Conservation (phyloP, 768 basidiomycete genomes). For the Strobilomyces echinocephalus region DNA sequence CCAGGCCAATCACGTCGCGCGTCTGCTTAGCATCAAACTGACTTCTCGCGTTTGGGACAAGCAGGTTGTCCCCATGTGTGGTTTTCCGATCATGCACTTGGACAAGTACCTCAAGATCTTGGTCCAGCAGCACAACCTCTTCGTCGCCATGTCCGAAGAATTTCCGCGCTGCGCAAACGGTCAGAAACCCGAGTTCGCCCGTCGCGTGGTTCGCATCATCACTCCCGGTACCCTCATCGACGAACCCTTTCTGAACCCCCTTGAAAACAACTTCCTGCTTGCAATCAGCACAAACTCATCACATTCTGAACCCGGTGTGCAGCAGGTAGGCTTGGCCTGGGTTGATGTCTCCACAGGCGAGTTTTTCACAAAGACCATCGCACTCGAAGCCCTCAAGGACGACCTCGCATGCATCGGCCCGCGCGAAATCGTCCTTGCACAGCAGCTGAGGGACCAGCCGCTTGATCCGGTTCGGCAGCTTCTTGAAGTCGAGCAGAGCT, state of each 20-base stretch:
- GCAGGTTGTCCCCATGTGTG: constrained; percentile 74
- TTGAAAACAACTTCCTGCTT: constrained; percentile 87
- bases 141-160: constrained; percentile 94
- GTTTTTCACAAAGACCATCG: constrained; percentile 70
- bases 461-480: constrained; percentile 44
- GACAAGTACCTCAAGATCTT: constrained; percentile 84
- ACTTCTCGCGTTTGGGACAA: constrained; percentile 73
- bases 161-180: constrained; percentile 54
- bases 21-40: constrained; percentile 76
- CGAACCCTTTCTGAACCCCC: constrained; percentile 79
- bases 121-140: constrained; percentile 76
- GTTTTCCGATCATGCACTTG: constrained; percentile 82
- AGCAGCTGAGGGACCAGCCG: constrained; percentile 33
- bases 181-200: constrained; percentile 59
- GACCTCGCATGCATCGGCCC: constrained; percentile 80
- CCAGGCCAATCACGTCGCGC: constrained; percentile 76
- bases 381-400: constrained; percentile 59
- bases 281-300: constrained; percentile 43
- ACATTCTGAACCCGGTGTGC: background rate
- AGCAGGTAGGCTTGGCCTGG: constrained; percentile 75
- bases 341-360: constrained; percentile 94
- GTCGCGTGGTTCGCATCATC: constrained; percentile 81
- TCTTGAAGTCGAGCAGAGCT: constrained; percentile 50
- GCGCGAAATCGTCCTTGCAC: constrained; percentile 71
- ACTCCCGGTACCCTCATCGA: constrained; percentile 95